phyloP scores from a whole-genome alignment of 2,329 filamentous ascomycete genomes.

The Aureobasidium sp. region DNA sequence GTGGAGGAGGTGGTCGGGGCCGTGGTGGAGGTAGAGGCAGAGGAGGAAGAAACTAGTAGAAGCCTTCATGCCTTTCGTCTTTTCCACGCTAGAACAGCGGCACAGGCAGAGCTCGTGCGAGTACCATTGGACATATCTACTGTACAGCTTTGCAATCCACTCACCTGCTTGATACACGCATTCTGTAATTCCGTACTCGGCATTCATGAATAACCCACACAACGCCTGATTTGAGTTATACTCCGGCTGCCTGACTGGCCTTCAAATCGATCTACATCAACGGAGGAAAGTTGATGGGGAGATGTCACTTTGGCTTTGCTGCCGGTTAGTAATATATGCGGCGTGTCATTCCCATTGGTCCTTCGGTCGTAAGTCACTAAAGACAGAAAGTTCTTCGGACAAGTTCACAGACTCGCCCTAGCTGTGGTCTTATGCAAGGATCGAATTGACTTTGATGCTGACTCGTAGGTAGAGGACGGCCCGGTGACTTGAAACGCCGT shows the following conservation, averaged over 20 bases:
- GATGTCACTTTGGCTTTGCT: neutral
- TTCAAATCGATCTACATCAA: neutral
- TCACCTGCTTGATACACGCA: neutral
- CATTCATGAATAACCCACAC: neutral
- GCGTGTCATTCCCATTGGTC: neutral
- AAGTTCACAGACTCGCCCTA: neutral
- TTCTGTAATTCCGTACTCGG: neutral
- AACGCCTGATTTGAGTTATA: neutral
- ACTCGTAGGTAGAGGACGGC: neutral
- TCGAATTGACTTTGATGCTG: neutral
- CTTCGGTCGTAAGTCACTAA: neutral
- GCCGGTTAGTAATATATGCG: neutral
- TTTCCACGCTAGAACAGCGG: neutral
- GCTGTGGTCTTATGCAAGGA: slow-evolving; percentile 5
- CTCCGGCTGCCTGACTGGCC: neutral
- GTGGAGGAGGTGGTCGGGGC: neutral
- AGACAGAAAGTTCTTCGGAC: neutral
- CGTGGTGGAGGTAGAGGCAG: neutral
- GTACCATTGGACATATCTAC: neutral
- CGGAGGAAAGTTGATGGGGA: neutral
- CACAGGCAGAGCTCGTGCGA: neutral
- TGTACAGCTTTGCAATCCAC: neutral
- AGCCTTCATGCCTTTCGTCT: neutral
- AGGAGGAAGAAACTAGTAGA: neutral
- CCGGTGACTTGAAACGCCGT: neutral